Base-by-base conservation (phyloP, 78 protist species). In the Tieghemostelium lacteum region DNA sequence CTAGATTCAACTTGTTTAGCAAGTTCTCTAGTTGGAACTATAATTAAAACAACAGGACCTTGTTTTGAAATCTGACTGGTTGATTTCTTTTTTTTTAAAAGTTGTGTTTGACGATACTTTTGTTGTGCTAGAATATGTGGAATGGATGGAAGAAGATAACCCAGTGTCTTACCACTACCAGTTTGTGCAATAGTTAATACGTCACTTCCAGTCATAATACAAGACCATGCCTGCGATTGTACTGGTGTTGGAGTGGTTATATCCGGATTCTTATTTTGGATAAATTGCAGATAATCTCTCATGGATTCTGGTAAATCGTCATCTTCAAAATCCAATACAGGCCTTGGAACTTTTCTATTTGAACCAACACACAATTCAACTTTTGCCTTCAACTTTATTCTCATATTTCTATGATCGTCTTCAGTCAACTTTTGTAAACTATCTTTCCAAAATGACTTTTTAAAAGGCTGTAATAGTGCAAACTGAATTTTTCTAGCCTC, bases 151-250 rank as follows among this genome's bases (percentile, higher is more conserved):
- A 99, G 83, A 3, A 95, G 73, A 77, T 95, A 99, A 50, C 98
- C 95, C 12, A 98, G 95, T 16, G 99, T 99, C 94, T 99, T 99
- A 24, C 99, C 99, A 0, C 97, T 93, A 37, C 99, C 99, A 0
- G 99, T 99, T 49, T 94, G 95, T 1, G 96, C 96, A 24, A 86
- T 87, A 2, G 93, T 91, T 4, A 91, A 26, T 29, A 94, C 73
- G 49, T 94, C 96, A 12, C 63, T 33, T 19, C 92, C 91, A 24
- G 57, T 52, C 4, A 91, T 8, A 3, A 85, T 75, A 12, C 92
- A 80, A 16, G 92, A 71, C 64, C 85, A 54, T 16, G 69, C 31
- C 42, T 69, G 87, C 77, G 55, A 52, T 71, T 95, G 97, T 34
- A 95, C 93, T 31, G 95, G 92, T 31, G 96, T 93, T 54, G 97